Conservation (phyloP, 108 stramenopile species). For the Fragilaria crotonensis region DNA sequence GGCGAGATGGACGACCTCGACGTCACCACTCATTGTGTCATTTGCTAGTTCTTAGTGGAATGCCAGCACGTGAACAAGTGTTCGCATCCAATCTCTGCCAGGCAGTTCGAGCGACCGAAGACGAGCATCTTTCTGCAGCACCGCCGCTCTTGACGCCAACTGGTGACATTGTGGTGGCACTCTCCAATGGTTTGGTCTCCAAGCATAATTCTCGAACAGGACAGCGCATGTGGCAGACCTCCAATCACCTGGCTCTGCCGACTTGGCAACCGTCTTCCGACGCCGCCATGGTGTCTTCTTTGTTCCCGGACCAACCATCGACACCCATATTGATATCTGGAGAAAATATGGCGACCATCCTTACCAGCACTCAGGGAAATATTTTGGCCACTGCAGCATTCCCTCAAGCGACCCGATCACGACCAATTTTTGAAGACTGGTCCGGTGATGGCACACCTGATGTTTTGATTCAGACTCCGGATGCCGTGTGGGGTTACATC, state of each 20-base stretch:
- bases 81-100: slow-evolving; percentile 66
- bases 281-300: slow-evolving; percentile 31
- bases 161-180: slow-evolving; percentile 62
- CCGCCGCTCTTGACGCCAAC: slow-evolving; percentile 61
- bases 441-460: slow-evolving; percentile 82
- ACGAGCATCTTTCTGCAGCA: slow-evolving; percentile 27
- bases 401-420: slow-evolving; percentile 47
- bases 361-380: slow-evolving; percentile 50
- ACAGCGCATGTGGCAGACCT: slow-evolving; percentile 36
- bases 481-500: slow-evolving; percentile 81
- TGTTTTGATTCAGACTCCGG: slow-evolving; percentile 50
- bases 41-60: slow-evolving; percentile 52
- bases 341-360: slow-evolving; percentile 55
- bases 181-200: slow-evolving; percentile 63
- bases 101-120: slow-evolving; percentile 19
- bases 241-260: slow-evolving; percentile 29
- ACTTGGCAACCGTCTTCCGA: slow-evolving; percentile 38
- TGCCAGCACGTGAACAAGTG: slow-evolving; percentile 75
- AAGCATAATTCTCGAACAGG: slow-evolving; percentile 53
- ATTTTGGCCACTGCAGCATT: slow-evolving; percentile 49
- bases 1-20: not conserved
- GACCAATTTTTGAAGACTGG: slow-evolving; percentile 63
- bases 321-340: slow-evolving; percentile 70
- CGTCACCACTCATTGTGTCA: slow-evolving; percentile 39
- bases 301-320: slow-evolving; percentile 28